Evolutionary conservation across 495 filamentous ascomycete species (phyloP), one percentile per base, ranked within the genome.

Genomic region (Talaromyces proteolyticus): DNA sequence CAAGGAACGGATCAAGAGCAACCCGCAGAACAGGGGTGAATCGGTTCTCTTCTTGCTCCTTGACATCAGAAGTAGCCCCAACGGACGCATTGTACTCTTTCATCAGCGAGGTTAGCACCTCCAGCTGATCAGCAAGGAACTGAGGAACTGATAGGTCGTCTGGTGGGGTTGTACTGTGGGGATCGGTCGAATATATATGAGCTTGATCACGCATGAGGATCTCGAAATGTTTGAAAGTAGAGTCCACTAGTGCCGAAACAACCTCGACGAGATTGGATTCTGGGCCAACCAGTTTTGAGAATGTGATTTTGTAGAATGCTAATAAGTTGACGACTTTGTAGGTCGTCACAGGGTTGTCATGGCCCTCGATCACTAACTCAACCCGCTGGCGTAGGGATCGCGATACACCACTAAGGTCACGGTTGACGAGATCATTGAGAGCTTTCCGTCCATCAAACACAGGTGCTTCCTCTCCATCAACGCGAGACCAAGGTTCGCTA

Each of bases 321-420:
- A 97, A 77, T 1, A 97, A 68, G 52, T 94, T 96, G 16, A 88
- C 84, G 34, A 96, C 84, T 58, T 89, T 89, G 73, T 95, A 99
- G 44, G 88, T 85, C 40, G 91, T 72, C 20, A 92, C 86, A 0
- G 88, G 82, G 48, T 96, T 90, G 51, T 96, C 93, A 58, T 96
- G 89, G 45, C 85, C 88, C 57, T 95, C 89, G 26, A 96, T 87
- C 23, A 94, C 87, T 53, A 96, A 87, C 67, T 95, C 90, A 47
- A 92, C 82, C 12, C 92, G 77, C 62, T 95, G 90, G 6, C 85
- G 81, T 7, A 96, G 67, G 11, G 88, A 79, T 8, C 86, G 78
- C 20, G 85, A 84, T 10, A 91, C 88, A 1, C 88, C 88, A 4
- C 79, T 79, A 22, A 97, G 75, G 57, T 93, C 86, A 37, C 91